Evolutionary conservation across 1,284 basidiomycete species (phyloP).

Genomic region (Hortiboletus rubellus): DNA sequence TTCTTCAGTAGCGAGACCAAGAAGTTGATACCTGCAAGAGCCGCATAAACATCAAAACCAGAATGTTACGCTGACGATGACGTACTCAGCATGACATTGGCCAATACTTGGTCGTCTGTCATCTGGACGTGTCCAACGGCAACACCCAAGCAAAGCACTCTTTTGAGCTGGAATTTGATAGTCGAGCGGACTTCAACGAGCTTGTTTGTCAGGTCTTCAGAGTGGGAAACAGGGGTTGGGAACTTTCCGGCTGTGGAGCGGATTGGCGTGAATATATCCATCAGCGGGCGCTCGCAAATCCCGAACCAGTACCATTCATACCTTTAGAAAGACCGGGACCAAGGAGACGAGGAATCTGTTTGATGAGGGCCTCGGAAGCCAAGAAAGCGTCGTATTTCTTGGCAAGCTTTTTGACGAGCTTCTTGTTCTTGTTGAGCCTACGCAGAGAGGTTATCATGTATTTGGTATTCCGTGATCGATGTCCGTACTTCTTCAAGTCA

Average conservation of each 20-base stretch:
- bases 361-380: conserved; percentile 97
- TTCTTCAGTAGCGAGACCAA: conserved; percentile 99
- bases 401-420: conserved; percentile 99
- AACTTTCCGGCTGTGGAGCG: conserved; percentile 87
- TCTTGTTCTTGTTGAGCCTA: conserved; percentile 99
- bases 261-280: conserved; percentile 2
- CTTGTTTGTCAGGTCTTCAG: conserved; percentile 92
- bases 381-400: conserved; percentile 99
- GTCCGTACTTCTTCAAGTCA: conserved; percentile 92
- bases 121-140: conserved; percentile 98
- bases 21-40: conserved; percentile 91
- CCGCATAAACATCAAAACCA: conserved; percentile 7
- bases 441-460: not conserved
- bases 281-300: not conserved
- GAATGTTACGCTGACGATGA: conserved; percentile 15
- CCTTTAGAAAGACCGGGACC: conserved; percentile 99
- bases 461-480: not conserved
- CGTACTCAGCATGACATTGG: conserved; percentile 94
- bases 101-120: conserved; percentile 96
- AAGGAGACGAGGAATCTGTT: conserved; percentile 99
- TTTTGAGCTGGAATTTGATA: conserved; percentile 99
- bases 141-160: conserved; percentile 98
- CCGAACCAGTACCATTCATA: conserved; percentile 28
- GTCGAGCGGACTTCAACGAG: conserved; percentile 95
- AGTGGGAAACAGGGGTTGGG: conserved; percentile 94